Evolutionary conservation across 2,329 filamentous ascomycete genomes (phyloP).

Genomic region (Aspergillus oerlinghausenensis): DNA sequence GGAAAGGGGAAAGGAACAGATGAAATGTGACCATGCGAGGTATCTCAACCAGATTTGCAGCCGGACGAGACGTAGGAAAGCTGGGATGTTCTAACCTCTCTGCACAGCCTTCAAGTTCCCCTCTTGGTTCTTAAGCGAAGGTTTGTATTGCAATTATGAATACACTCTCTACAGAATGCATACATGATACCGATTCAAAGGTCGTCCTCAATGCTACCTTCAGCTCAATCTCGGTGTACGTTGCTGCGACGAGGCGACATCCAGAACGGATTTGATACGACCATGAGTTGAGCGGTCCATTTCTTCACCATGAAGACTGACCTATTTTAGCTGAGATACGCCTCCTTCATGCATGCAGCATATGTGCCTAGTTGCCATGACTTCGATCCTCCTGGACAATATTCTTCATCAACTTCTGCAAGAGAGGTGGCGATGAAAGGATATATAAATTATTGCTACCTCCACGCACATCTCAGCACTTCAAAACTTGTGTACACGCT

Average conservation of each 20-base stretch:
- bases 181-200: neutral
- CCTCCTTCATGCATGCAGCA: neutral
- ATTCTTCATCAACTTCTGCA: neutral
- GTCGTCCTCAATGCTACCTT: neutral
- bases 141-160: neutral
- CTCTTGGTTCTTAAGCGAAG: neutral
- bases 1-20: too few species aligned
- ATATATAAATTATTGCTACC: neutral
- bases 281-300: neutral
- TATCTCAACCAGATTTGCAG: constrained; percentile 78
- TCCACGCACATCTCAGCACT: neutral
- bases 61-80: constrained; percentile 32
- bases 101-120: constrained; percentile 20
- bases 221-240: neutral
- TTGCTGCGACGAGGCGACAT: neutral
- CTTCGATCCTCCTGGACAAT: neutral
- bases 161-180: neutral
- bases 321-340: neutral
- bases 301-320: neutral
- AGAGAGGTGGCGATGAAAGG: neutral
- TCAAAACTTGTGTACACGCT: neutral
- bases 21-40: constrained; percentile 59
- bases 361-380: neutral
- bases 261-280: neutral
- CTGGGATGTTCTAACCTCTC: too few species aligned